These are phyloP conservation scores for Apiospora sp. DNA, from an alignment of 2,329 filamentous ascomycete genomes.

Conservation along the genomic window DNA sequence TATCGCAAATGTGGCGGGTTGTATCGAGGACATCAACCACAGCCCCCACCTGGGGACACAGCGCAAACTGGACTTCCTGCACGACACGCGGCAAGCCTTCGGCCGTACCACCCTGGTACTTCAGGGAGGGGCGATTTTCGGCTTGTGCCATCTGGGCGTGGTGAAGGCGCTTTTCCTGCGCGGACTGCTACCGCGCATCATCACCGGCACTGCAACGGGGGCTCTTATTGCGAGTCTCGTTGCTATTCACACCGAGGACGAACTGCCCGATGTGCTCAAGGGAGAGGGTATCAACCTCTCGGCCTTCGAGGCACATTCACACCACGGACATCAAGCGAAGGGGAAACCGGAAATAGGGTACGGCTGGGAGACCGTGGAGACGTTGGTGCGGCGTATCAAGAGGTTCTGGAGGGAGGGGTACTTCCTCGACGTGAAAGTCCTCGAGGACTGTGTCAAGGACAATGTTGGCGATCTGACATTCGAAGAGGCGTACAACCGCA, in stretches of 20 bases:
- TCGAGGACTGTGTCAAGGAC: slow-evolving; percentile 83
- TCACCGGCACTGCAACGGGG: slow-evolving; percentile 89
- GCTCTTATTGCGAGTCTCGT: slow-evolving; percentile 90
- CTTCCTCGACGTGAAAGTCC: slow-evolving; percentile 80
- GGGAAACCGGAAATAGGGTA: slow-evolving; percentile 50
- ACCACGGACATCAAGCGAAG: slow-evolving; percentile 40
- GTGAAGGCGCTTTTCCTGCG: slow-evolving; percentile 86
- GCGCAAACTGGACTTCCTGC: slow-evolving; percentile 84
- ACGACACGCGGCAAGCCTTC: slow-evolving; percentile 88
- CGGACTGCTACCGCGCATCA: slow-evolving; percentile 85
- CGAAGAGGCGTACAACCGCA: slow-evolving; percentile 87
- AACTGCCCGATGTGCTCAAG: slow-evolving; percentile 78
- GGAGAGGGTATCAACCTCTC: slow-evolving; percentile 84
- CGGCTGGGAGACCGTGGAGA: slow-evolving; percentile 67
- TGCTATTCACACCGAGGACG: slow-evolving; percentile 85
- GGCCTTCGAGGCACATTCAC: slow-evolving; percentile 68
- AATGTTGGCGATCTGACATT: slow-evolving; percentile 93
- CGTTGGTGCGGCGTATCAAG: slow-evolving; percentile 69
- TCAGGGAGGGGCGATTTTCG: slow-evolving; percentile 91
- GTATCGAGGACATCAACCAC: slow-evolving; percentile 77
- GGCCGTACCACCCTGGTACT: slow-evolving; percentile 85
- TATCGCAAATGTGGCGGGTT: slow-evolving; percentile 81
- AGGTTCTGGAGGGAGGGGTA: slow-evolving; percentile 81
- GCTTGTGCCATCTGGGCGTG: slow-evolving; percentile 87
- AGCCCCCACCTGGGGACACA: slow-evolving; percentile 55